Evolutionary conservation across 2,329 filamentous ascomycete species (phyloP).

Genomic region (Nemania sp.): DNA sequence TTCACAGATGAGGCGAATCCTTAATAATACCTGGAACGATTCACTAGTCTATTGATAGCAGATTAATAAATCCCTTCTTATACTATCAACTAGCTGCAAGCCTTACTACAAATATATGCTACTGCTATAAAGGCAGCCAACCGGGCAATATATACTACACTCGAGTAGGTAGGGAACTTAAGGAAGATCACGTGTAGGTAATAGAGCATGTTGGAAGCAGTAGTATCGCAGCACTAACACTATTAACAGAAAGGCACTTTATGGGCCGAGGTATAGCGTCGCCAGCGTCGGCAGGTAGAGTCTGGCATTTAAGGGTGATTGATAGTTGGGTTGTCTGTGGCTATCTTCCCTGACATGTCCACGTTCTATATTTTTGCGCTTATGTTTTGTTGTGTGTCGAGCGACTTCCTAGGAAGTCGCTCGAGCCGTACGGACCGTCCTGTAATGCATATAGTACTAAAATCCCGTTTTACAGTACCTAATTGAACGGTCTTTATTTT

Average conservation of each 20-base stretch:
- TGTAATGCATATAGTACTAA: constrained; percentile 12
- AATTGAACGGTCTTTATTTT: constrained; percentile 16
- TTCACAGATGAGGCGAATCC: too few species aligned
- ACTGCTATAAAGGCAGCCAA: too few species aligned
- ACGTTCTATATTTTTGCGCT: constrained; percentile 29
- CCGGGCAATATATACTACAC: too few species aligned
- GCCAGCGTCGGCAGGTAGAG: constrained; percentile 6
- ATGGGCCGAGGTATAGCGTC: constrained; percentile 15
- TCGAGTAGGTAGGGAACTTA: too few species aligned
- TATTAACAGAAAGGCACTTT: constrained; percentile 19
- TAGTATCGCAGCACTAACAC: constrained; percentile 22
- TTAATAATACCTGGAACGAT: too few species aligned
- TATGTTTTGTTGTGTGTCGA: constrained; percentile 21
- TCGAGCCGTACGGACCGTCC: constrained; percentile 7
- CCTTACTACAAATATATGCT: too few species aligned
- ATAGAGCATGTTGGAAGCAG: constrained; percentile 17
- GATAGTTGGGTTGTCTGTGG: constrained; percentile 15
- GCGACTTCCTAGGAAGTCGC: constrained; percentile 30
- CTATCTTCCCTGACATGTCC: constrained; percentile 21
- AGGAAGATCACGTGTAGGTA: constrained; percentile 1
- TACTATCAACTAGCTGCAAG: too few species aligned
- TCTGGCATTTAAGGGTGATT: constrained; percentile 20
- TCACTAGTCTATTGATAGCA: too few species aligned
- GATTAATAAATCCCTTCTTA: neutral
- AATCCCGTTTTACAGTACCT: neutral